These are phyloP conservation scores for Neohortaea acidophila DNA, from an alignment of 495 filamentous ascomycete species.

Conservation along the genomic window DNA sequence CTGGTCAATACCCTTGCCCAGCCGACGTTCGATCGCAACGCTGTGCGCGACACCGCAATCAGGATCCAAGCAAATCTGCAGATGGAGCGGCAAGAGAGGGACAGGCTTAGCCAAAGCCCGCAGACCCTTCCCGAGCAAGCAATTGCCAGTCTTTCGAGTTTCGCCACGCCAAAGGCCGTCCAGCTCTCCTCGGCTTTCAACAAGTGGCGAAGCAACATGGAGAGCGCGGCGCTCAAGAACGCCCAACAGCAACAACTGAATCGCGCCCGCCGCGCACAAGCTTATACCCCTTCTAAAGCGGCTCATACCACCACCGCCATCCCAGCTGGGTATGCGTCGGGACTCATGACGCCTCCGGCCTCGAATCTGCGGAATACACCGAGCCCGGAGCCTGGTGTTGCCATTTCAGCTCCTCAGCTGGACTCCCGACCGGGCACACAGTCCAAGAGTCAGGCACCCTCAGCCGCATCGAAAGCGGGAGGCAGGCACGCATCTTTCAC, in stretches of 20 bases:
- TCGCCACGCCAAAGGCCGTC: constrained; percentile 64
- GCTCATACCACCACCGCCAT: constrained; percentile 19
- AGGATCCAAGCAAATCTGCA: constrained; percentile 84
- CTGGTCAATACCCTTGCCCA: constrained; percentile 66
- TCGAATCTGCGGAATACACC: constrained; percentile 48
- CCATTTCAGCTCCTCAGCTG: constrained; percentile 15
- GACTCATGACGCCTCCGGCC: constrained; percentile 68
- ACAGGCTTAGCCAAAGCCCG: constrained; percentile 35
- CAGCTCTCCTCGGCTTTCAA: constrained; percentile 57
- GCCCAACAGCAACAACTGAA: constrained; percentile 34
- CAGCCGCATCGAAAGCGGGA: constrained; percentile 2
- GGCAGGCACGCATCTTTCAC: not conserved
- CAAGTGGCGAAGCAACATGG: constrained; percentile 56
- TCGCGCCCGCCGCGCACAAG: not conserved
- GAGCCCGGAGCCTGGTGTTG: constrained; percentile 12
- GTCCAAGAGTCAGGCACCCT: no score
- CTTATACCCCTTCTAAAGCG: constrained; percentile 4
- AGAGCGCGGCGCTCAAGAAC: constrained; percentile 13
- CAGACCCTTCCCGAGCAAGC: constrained; percentile 11
- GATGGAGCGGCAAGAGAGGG: constrained; percentile 92
- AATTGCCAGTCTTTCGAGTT: constrained; percentile 41
- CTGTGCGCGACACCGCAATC: constrained; percentile 77
- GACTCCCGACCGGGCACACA: not conserved
- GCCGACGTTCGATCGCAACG: constrained; percentile 56
- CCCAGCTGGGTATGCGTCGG: constrained; percentile 42